Conservation (phyloP, 108 stramenopile species). For the Conticribra weissflogii region DNA sequence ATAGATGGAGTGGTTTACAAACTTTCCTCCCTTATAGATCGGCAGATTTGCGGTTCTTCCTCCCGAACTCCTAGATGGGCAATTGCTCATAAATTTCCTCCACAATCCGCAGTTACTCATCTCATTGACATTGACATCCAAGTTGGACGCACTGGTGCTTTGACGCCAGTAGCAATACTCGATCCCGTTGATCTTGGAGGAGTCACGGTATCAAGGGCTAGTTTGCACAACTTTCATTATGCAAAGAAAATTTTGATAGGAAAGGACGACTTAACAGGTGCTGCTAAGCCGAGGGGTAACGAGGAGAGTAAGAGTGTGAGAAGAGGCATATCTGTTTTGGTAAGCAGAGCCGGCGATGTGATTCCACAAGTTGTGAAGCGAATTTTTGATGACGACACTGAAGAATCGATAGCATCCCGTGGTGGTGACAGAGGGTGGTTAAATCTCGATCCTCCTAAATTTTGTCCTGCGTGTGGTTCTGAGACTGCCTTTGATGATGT, state of each 20-base stretch:
- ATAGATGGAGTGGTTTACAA: slow-evolving; percentile 96
- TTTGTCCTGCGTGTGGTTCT: slow-evolving; percentile 84
- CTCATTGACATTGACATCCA: slow-evolving; percentile 74
- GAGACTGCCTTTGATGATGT: slow-evolving; percentile 51
- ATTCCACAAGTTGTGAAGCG: slow-evolving; percentile 85
- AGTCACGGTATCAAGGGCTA: slow-evolving; percentile 84
- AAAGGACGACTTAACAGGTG: slow-evolving; percentile 1
- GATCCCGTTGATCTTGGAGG: slow-evolving; percentile 88
- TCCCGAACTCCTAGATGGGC: slow-evolving; percentile 90
- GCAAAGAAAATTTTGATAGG: slow-evolving; percentile 64
- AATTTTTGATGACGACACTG: slow-evolving; percentile 37
- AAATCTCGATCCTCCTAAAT: slow-evolving; percentile 57
- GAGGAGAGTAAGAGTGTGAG: slow-evolving; percentile 16
- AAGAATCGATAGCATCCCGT: slow-evolving; percentile 4
- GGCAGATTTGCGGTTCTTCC: slow-evolving; percentile 67
- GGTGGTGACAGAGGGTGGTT: slow-evolving; percentile 32
- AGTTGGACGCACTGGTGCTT: slow-evolving; percentile 91
- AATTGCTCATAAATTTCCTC: slow-evolving; percentile 91
- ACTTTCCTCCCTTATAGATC: slow-evolving; percentile 55
- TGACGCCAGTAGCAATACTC: slow-evolving; percentile 93
- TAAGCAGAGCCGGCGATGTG: slow-evolving; percentile 89
- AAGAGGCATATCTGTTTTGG: slow-evolving; percentile 64
- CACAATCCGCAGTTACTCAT: slow-evolving; percentile 64
- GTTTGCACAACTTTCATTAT: slow-evolving; percentile 90
- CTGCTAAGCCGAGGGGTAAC: background rate